Base-by-base conservation (phyloP, 495 filamentous ascomycete genomes). In the Podospora conica region DNA sequence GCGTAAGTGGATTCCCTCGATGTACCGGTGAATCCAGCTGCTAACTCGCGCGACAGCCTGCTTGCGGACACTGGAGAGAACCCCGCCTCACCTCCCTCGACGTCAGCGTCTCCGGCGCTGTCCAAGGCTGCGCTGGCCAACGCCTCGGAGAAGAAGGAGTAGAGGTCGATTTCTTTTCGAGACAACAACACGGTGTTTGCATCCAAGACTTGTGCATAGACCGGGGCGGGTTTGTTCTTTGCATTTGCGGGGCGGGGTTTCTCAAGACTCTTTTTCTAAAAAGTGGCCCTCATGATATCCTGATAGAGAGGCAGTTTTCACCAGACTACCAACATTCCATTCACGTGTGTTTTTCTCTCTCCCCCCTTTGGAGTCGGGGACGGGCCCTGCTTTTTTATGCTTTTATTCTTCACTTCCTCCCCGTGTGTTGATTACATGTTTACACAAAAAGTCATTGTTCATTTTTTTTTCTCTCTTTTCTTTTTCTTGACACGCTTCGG, bases 31-130 rank as follows among this genome's bases (percentile, higher is more conserved):
- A 21, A 64, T 15, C 24, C 69, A 65, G 66, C 40, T 72, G 70
- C 63, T 73, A 69, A 69, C 70, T 68, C 54, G 31, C 67, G 55
- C 67, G 9, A 61, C 65, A 83, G 81, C 72, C 74, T 82, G 66
- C 77, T 83, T 64, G 79, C 81, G 71, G 81, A 77, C 71, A 83
- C 73, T 73, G 82, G 84, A 81, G 67, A 78, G 68, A 79, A 84
- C 69, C 80, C 79, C 56, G 82, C 80, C 25, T 94, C 80, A 78
- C 92, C 74, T 74, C 88, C 78, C 15, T 93, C 78, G 80, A 87
- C 78, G 69, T 86, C 76, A 74, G 86, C 74, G 65, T 84, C 77
- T 63, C 84, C 83, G 75, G 90, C 70, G 71, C 81, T 79, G 68
- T 87, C 73, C 73, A 91, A 79, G 86, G 90, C 78, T 68, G 86